Base-by-base conservation (phyloP, 2,329 filamentous ascomycete species). In the Davidsoniella eucalypti region DNA sequence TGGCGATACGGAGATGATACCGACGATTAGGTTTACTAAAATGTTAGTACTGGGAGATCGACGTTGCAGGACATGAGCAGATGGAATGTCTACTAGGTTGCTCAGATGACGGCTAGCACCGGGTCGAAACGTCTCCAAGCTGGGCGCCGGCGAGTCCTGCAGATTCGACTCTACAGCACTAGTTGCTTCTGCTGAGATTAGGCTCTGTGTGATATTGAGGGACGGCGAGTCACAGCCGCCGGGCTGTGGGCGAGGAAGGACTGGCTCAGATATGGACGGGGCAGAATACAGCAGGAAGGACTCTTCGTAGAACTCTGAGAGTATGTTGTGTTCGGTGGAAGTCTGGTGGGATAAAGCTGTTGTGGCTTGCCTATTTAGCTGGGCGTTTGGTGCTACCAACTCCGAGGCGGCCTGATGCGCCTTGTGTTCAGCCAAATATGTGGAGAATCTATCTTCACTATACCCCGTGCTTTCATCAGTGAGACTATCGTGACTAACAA, bases 21-120 rank as follows among this genome's bases (percentile, higher is more conserved):
- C 85, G 9, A 80, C 84, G n/a, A 95, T 73, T 5, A 94, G 63
- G 61, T 87, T 87, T 23, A 88, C 75, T 0, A 86, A 87, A 60
- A 88, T 17, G 16, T 23, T 18, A 7, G 10, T 23, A 16, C 21
- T 16, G 10, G 23, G 23, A 4, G 23, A 29, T n/a, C 44, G 21
- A 18, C 17, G 47, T 4, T 44, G 26, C 8, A 70, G 61, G 5
- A 94, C 69, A 2, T 61, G 60, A 0, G 84, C 80, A 17, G 70
- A 72, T 0, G 88, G 88, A 8, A 95, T 68, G 54, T 81, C 75
- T 48, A 73, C 72, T 12, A 95, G 68, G 58, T 86, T 70, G 26
- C 69, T 79, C 39, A 66, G 55, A 60, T 67, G 57, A 8, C 50
- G 45, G 41, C 39, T 48, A 36, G 45, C 50, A 18, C 46, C 40